These are phyloP conservation scores for Diplodia seriata DNA, from an alignment of 2,329 filamentous ascomycete genomes.

Conservation along the genomic window DNA sequence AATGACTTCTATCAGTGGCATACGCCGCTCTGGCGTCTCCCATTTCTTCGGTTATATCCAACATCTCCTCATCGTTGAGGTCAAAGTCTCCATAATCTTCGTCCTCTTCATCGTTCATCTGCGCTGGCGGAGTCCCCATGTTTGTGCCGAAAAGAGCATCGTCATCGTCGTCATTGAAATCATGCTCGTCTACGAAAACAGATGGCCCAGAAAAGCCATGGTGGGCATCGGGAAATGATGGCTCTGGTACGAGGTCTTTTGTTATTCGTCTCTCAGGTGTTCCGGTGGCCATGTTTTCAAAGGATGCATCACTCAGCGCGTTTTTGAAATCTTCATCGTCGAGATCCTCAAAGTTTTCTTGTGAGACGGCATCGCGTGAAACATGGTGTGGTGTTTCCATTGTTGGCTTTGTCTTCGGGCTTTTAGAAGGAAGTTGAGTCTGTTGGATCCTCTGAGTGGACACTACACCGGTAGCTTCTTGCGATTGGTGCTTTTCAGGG, in stretches of 20 bases:
- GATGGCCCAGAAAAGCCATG: not conserved
- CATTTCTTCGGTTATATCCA: constrained; percentile 53
- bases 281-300: not conserved
- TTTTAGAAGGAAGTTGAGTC: constrained; percentile 41
- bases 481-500: not conserved
- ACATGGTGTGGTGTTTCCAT: constrained; percentile 11
- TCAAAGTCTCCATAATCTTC: constrained; percentile 31
- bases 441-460: constrained; percentile 45
- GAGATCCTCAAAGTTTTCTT: not conserved
- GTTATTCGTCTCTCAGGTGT: not conserved
- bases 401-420: constrained; percentile 41
- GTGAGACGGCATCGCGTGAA: constrained; percentile 35
- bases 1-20: constrained; percentile 41
- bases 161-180: constrained; percentile 43
- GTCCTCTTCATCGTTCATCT: constrained; percentile 37
- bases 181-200: constrained; percentile 40
- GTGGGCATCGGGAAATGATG: not conserved
- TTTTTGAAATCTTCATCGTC: constrained; percentile 42
- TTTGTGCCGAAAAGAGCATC: constrained; percentile 40
- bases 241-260: not conserved
- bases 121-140: constrained; percentile 48
- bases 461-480: not conserved
- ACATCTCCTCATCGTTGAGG: constrained; percentile 41
- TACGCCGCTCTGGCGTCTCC: constrained; percentile 44
- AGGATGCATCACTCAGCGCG: not conserved